phyloP scores from a whole-genome alignment of 495 filamentous ascomycete genomes.

The Penicillium cinerascens region DNA sequence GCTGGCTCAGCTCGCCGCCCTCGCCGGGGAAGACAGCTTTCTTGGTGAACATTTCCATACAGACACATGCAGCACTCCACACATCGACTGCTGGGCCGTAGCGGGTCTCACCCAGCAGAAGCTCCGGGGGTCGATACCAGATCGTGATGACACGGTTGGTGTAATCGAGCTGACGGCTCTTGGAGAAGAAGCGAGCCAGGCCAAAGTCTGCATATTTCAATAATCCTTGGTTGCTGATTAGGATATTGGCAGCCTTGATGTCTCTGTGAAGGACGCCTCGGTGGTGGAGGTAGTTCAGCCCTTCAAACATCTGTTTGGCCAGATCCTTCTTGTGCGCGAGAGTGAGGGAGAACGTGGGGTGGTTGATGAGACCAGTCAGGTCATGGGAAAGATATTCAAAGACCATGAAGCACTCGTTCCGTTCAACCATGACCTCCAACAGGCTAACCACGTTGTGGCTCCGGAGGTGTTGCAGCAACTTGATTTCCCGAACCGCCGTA shows the following conservation, averaged over 20 bases:
- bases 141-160: slow-evolving; percentile 97
- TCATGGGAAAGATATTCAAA: slow-evolving; percentile 99
- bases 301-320: slow-evolving; percentile 89
- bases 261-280: slow-evolving; percentile 93
- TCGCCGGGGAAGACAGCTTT: slow-evolving; percentile 95
- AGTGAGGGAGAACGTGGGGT: slow-evolving; percentile 86
- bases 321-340: slow-evolving; percentile 89
- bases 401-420: slow-evolving; percentile 99
- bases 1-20: slow-evolving; percentile 88
- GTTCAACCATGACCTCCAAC: slow-evolving; percentile 94
- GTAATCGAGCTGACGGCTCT: slow-evolving; percentile 89
- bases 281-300: slow-evolving; percentile 89
- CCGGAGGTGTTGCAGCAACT: slow-evolving; percentile 89
- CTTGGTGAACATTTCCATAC: slow-evolving; percentile 93
- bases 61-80: slow-evolving; percentile 96
- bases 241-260: slow-evolving; percentile 91
- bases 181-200: slow-evolving; percentile 93
- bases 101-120: slow-evolving; percentile 88
- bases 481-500: slow-evolving; percentile 95
- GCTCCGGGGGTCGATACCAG: slow-evolving; percentile 93
- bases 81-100: slow-evolving; percentile 96
- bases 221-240: slow-evolving; percentile 82
- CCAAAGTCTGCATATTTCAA: slow-evolving; percentile 97
- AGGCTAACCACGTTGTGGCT: slow-evolving; percentile 82
- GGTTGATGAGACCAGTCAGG: slow-evolving; percentile 81